Evolutionary conservation across 306 rosid species (phyloP), one percentile per base, ranked within the genome.

Genomic region (Casuarina glauca): DNA sequence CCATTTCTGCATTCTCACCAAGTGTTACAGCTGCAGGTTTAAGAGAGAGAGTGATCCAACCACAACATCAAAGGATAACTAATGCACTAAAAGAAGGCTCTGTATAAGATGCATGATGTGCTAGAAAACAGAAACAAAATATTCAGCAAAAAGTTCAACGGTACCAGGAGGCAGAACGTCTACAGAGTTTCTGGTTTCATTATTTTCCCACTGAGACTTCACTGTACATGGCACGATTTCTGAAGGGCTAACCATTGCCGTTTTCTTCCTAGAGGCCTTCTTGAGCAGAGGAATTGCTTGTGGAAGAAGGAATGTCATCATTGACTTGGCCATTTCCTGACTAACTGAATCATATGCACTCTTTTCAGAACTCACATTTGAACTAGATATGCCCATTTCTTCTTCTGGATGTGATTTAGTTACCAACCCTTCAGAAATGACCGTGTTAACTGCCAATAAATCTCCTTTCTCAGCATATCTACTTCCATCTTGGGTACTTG

Each of bases 241-340:
- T 48, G 75, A 74, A 79, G 86, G 64, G 77, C 78, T 78, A 48
- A 58, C 41, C 43, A 52, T 15, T 48, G 75, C 78, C 68, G 79
- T 84, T 82, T 85, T 85, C 82, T 84, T 78, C 79, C 69, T 80
- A 69, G 91, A 82, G 73, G 77, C 74, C 73, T 82, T 84, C 53
- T 79, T 83, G 44, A 94, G 90, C 67, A 94, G 80, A 71, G 98
- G 97, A 87, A 94, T 77, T 80, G 94, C 96, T 84, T 89, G 96
- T 26, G 98, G 98, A 84, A 94, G 94, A 67, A 92, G 84, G 85
- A 89, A 76, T 58, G 86, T 76, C 93, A 94, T 94, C 97, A 94
- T 91, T 83, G 92, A 89, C 76, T 87, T 89, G 55, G 90, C 90
- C 76, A 84, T 86, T 69, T 90, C 94, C 71, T 85, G 83, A 76